phyloP scores from a whole-genome alignment of 805 yeast species.

The Komagataella kurtzmanii region DNA sequence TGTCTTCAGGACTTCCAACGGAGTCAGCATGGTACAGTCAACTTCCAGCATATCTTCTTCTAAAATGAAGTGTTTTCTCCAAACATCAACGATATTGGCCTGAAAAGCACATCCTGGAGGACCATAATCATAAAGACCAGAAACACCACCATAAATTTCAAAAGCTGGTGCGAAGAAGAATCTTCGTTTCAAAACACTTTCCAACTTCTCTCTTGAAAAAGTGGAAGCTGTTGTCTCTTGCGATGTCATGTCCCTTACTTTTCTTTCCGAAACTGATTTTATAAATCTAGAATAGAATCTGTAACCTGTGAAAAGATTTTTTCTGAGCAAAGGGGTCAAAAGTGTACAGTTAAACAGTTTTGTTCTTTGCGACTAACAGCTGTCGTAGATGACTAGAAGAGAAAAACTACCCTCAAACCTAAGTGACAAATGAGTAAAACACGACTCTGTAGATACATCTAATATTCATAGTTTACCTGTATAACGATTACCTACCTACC shows the following conservation, averaged over 20 bases:
- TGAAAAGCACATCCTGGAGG: constrained; percentile 99
- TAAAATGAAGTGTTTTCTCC: constrained; percentile 95
- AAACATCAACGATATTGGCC: constrained; percentile 84
- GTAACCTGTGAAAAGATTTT: background rate
- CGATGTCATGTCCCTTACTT: background rate
- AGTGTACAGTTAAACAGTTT: background rate
- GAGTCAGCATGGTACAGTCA: constrained; percentile 96
- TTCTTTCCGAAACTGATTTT: background rate
- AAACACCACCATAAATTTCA: constrained; percentile 96
- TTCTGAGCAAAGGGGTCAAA: background rate
- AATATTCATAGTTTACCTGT: too few species aligned
- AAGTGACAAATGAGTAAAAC: background rate
- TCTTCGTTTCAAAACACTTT: constrained; percentile 84
- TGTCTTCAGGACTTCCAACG: constrained; percentile 93
- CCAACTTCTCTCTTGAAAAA: constrained; percentile 79
- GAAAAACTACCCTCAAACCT: background rate
- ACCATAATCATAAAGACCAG: constrained; percentile 96
- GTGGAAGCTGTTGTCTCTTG: constrained; percentile 5
- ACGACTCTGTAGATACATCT: background rate
- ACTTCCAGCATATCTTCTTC: constrained; percentile 99
- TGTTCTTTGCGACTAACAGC: background rate
- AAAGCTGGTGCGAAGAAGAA: constrained; percentile 97
- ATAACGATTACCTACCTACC: too few species aligned
- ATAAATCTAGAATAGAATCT: background rate
- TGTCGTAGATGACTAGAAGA: background rate